Conservation (phyloP, 1,139 yeast species). For the Debaryomyces sp. region DNA sequence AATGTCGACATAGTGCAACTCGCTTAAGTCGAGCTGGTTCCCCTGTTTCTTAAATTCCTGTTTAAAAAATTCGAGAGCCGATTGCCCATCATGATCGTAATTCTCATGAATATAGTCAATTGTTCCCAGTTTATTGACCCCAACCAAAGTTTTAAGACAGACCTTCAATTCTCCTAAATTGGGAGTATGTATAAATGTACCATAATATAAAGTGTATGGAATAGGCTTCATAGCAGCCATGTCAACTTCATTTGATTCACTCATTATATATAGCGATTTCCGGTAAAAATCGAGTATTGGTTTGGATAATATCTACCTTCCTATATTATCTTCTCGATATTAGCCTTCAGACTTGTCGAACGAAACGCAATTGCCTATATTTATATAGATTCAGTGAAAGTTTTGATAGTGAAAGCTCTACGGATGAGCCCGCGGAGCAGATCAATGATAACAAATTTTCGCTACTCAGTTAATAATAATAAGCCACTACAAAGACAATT, state of each 20-base stretch:
- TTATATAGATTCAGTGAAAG: not conserved
- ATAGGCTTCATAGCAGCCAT: constrained; percentile 19
- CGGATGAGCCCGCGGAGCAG: constrained; percentile 5
- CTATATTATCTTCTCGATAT: not conserved
- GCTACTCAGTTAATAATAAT: not conserved
- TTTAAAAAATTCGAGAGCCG: constrained; percentile 12
- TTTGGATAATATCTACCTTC: not conserved
- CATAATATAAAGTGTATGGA: constrained; percentile 36
- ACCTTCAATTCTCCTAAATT: constrained; percentile 29
- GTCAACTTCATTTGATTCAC: not conserved
- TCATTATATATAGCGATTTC: not conserved
- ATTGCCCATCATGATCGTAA: constrained; percentile 8
- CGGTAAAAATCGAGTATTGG: not conserved
- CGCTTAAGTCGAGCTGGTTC: not conserved
- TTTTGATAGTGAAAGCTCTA: not conserved
- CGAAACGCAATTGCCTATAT: not conserved
- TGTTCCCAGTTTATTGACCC: constrained; percentile 32
- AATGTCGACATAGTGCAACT: constrained; percentile 31
- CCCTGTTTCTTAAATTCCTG: constrained; percentile 7
- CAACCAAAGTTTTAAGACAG: constrained; percentile 33
- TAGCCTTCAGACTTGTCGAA: not conserved
- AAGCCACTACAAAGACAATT: not conserved
- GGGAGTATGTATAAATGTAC: constrained; percentile 45
- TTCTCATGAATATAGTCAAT: constrained; percentile 33
- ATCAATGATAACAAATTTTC: not conserved